phyloP scores from a whole-genome alignment of 495 filamentous ascomycete species.

The Podospora anserina region DNA sequence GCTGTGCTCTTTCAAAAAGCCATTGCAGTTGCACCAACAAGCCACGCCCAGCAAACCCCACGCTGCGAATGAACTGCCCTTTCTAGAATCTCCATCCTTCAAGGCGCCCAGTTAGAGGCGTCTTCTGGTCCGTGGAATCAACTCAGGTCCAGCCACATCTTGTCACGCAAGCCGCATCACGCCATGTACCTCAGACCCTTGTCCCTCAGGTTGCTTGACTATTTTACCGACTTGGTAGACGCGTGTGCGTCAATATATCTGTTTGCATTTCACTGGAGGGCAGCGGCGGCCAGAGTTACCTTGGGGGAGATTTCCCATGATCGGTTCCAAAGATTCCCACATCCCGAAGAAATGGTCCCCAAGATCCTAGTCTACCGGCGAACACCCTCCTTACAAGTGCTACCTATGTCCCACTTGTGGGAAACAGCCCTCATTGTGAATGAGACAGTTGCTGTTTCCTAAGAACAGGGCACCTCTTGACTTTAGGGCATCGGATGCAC shows the following conservation, averaged over 20 bases:
- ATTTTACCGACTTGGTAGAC: not conserved
- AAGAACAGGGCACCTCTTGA: not conserved
- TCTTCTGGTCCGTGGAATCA: not conserved
- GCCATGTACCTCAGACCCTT: not conserved
- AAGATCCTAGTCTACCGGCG: slow-evolving; percentile 2
- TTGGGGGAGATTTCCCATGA: not conserved
- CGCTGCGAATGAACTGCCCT: not conserved
- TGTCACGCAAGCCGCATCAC: slow-evolving; percentile 6
- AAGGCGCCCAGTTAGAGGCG: not conserved
- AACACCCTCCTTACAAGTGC: not conserved
- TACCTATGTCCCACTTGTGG: not conserved
- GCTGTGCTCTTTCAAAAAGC: not conserved
- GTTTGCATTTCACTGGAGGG: not conserved
- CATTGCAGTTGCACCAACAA: not conserved
- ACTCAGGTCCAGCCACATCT: not conserved
- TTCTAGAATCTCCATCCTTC: not conserved
- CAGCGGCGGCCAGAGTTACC: not conserved
- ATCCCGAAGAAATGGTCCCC: slow-evolving; percentile 14
- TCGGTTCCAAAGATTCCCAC: slow-evolving; percentile 6
- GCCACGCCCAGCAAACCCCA: not conserved
- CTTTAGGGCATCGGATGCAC: not conserved
- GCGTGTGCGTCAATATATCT: slow-evolving; percentile 2
- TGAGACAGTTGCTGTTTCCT: slow-evolving; percentile 17
- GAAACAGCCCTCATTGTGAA: slow-evolving; percentile 7
- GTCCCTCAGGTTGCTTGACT: not conserved